Base-by-base conservation (phyloP, 2,329 filamentous ascomycete genomes). In the Apiospora phragmitis region DNA sequence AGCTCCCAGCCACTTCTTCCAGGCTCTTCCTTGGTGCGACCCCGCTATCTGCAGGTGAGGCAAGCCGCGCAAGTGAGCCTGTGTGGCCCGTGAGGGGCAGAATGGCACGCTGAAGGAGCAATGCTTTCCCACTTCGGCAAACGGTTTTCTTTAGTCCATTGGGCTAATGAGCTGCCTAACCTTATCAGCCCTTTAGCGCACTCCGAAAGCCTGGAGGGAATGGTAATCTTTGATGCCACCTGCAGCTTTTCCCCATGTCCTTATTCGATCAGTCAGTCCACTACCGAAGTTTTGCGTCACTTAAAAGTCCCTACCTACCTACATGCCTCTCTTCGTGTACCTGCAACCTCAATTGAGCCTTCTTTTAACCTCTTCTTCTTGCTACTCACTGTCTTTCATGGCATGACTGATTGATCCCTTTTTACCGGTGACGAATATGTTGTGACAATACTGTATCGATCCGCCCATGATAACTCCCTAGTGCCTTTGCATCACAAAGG, bases 271-370 rank as follows among this genome's bases (percentile, higher is more conserved):
- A 32, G 21, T 47, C 45, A 24, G 24, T 59, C 26, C 14, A 55
- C 49, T 62, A 24, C 55, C 55, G 55, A 62, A 62, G 38, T 62
- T 62, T 38, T 62, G 55, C 55, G 55, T 62, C 55, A 62, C 55
- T 62, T 35, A 18, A 62, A 55, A 62, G n/a, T 62, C 32, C 29
- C 32, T 62, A 62, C 26, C 29, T 38, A 38, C 32, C 21, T 62
- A n/a, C 43, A 21, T 47, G 43, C 51, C 51, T 21, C 26, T 29
- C 51, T 11, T 59, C 26, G 11, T 24, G 26, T 29, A 18, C 49
- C 42, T 43, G 42, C 42, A 18, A 35, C 21, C 32, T n/a, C 32
- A 62, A 62, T 62, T 62, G 32, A 62, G 47, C n/a, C 26, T 49
- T 49, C 9, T 49, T 24, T 26, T 43, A 1, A 47, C 21, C 7